These are phyloP conservation scores for Carex parvula DNA, from an alignment of 176 grass and related monocot species.

Conservation along the genomic window DNA sequence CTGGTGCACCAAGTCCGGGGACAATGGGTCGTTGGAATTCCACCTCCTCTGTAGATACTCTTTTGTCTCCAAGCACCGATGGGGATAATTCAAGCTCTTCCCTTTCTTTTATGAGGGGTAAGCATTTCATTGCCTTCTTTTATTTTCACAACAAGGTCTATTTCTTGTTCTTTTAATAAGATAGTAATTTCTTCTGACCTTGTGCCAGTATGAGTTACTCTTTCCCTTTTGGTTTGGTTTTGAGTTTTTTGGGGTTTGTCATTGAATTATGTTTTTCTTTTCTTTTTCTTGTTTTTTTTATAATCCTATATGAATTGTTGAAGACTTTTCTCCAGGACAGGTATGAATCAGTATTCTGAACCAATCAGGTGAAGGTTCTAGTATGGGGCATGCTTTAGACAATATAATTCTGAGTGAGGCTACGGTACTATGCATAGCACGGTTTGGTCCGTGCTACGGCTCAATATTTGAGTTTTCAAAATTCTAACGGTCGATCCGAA, in stretches of 20 bases:
- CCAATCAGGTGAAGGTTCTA: neutral
- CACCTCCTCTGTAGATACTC: conserved; percentile 56
- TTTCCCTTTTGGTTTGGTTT: neutral
- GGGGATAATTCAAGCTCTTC: conserved; percentile 79
- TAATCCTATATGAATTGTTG: neutral
- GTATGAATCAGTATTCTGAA: neutral
- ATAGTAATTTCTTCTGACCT: neutral
- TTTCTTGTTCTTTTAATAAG: neutral
- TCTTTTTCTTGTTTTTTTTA: neutral
- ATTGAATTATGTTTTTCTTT: neutral
- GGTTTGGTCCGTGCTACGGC: too few species aligned
- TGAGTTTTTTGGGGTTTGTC: neutral
- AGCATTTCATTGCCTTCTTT: conserved; percentile 5
- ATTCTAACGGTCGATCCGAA: too few species aligned
- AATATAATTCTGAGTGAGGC: too few species aligned
- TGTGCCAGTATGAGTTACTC: neutral
- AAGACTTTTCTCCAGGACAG: neutral
- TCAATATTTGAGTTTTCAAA: too few species aligned
- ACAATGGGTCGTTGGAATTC: conserved; percentile 61
- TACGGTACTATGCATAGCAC: too few species aligned
- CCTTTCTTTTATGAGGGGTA: conserved; percentile 83
- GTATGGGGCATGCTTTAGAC: neutral
- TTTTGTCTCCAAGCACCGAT: conserved; percentile 54
- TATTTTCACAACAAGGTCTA: conserved; percentile 16
- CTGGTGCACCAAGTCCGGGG: conserved; percentile 38